phyloP scores from a whole-genome alignment of 768 basidiomycete species.

The Cystobasidium onofrii region DNA sequence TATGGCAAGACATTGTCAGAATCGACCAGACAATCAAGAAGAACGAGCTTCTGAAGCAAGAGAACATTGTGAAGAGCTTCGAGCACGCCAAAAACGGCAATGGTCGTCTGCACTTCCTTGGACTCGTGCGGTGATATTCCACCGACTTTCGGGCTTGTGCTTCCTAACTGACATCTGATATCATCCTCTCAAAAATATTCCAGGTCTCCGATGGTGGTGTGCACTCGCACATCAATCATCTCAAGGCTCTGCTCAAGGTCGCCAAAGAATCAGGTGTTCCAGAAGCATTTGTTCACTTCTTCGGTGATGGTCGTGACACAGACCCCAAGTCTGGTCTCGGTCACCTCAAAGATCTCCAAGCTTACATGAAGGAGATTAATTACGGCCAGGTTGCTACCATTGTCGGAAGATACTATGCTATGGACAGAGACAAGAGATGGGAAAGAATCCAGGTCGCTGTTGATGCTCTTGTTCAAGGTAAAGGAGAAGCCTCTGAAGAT shows the following conservation, averaged over 20 bases:
- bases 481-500: slow-evolving; percentile 53
- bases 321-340: slow-evolving; percentile 72
- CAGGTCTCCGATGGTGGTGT: slow-evolving; percentile 76
- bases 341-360: slow-evolving; percentile 67
- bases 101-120: slow-evolving; percentile 78
- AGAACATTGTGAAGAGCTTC: slow-evolving; percentile 48
- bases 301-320: slow-evolving; percentile 90
- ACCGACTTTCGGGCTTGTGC: no score
- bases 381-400: slow-evolving; percentile 76
- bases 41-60: slow-evolving; percentile 56
- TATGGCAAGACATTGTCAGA: slow-evolving; percentile 96
- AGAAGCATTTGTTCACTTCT: slow-evolving; percentile 82
- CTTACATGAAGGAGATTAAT: slow-evolving; percentile 64
- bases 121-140: slow-evolving; percentile 68
- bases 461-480: slow-evolving; percentile 70
- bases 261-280: slow-evolving; percentile 79
- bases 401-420: slow-evolving; percentile 86
- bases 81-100: slow-evolving; percentile 66
- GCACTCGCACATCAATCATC: slow-evolving; percentile 87
- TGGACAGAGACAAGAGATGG: slow-evolving; percentile 97
- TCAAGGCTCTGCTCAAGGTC: slow-evolving; percentile 80
- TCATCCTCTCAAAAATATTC: no score
- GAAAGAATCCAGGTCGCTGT: slow-evolving; percentile 83
- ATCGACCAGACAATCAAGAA: slow-evolving; percentile 86
- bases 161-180: no score